Percentiles rank a stretch among this genome's conserved stretches.
phyloP scores from a whole-genome alignment of 208 protist genomes.

The Leishmania mexicana region DNA sequence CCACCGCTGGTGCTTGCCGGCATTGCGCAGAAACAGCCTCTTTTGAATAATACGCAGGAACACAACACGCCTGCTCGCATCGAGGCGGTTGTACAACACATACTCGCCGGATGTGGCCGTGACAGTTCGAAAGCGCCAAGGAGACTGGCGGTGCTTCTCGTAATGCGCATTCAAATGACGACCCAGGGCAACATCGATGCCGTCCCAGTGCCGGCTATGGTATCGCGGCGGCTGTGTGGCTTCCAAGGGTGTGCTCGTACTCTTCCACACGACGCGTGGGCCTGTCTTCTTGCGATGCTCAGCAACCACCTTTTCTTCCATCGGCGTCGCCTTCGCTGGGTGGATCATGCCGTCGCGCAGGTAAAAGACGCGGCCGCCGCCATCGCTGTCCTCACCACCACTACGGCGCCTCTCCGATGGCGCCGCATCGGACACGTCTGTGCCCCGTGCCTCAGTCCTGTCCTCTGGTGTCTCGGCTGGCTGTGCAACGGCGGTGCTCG shows the following conservation, averaged over 20 bases:
- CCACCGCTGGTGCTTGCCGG: slow-evolving; percentile 27
- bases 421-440: slow-evolving; percentile 1
- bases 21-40: slow-evolving; percentile 52
- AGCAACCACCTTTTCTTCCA: slow-evolving; percentile 3
- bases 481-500: background rate
- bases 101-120: slow-evolving; percentile 65
- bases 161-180: slow-evolving; percentile 62
- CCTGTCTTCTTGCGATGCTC: slow-evolving; percentile 3
- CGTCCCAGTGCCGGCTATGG: slow-evolving; percentile 56
- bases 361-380: slow-evolving; percentile 24
- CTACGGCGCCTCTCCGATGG: background rate
- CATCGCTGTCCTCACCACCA: background rate
- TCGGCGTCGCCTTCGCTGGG: background rate
- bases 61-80: slow-evolving; percentile 41
- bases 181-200: slow-evolving; percentile 56
- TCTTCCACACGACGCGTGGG: slow-evolving; percentile 24
- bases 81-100: slow-evolving; percentile 60
- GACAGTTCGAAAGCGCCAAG: slow-evolving; percentile 58
- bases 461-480: background rate
- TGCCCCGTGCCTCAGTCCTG: background rate
- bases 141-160: slow-evolving; percentile 29
- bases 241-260: slow-evolving; percentile 1
- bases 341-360: slow-evolving; percentile 17
- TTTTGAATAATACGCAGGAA: slow-evolving; percentile 61
- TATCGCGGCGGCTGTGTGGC: slow-evolving; percentile 39